These are phyloP conservation scores for Cicer arietinum DNA, from an alignment of 306 rosid species.

Conservation along the genomic window DNA sequence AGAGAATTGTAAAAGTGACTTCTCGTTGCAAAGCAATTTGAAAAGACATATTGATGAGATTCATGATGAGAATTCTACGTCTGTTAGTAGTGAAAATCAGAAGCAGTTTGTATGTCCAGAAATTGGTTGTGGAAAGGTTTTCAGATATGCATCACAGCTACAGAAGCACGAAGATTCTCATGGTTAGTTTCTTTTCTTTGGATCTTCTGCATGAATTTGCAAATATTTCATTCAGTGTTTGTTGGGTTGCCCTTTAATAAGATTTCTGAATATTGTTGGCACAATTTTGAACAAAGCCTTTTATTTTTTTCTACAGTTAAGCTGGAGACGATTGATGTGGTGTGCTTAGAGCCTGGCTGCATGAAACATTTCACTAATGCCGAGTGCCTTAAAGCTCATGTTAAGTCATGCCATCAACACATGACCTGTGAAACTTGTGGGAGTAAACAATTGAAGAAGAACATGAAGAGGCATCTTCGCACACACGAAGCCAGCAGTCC, in stretches of 20 bases:
- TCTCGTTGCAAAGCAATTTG: constrained; percentile 59
- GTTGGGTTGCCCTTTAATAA: not conserved
- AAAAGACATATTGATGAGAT: constrained; percentile 65
- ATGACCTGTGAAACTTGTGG: constrained; percentile 71
- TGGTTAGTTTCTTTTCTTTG: constrained; percentile 50
- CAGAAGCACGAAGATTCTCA: constrained; percentile 76
- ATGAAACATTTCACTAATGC: constrained; percentile 68
- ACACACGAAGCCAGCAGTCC: constrained; percentile 56
- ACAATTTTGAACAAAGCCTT: constrained; percentile 26
- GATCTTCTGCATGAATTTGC: not conserved
- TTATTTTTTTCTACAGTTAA: constrained; percentile 56
- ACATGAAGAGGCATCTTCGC: constrained; percentile 72
- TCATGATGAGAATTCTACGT: constrained; percentile 50
- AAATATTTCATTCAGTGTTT: not conserved
- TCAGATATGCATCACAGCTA: constrained; percentile 63
- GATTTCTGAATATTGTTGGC: not conserved
- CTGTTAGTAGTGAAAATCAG: constrained; percentile 35
- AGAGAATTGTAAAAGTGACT: constrained; percentile 63
- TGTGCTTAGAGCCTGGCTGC: constrained; percentile 75
- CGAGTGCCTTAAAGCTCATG: constrained; percentile 69
- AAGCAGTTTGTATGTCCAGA: constrained; percentile 68
- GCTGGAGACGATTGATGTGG: constrained; percentile 68
- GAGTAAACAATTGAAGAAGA: constrained; percentile 69
- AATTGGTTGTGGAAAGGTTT: constrained; percentile 76
- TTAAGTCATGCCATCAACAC: constrained; percentile 70